These are phyloP conservation scores for Candida albicans DNA, from an alignment of 1,139 yeast species.

Conservation along the genomic window DNA sequence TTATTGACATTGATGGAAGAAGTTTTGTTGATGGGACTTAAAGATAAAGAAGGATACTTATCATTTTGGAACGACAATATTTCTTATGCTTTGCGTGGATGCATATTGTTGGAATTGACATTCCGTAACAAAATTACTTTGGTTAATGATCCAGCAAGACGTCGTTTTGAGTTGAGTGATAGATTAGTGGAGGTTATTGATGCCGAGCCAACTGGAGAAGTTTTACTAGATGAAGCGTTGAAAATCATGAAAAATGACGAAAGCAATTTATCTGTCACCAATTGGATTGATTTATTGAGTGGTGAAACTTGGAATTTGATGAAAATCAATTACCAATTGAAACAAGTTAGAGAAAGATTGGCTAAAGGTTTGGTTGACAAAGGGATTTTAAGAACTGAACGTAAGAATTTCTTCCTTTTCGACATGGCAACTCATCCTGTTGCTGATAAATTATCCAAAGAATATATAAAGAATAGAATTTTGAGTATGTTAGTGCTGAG, in stretches of 20 bases:
- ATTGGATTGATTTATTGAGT: slow-evolving; percentile 91
- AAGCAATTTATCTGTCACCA: slow-evolving; percentile 73
- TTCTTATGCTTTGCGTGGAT: slow-evolving; percentile 93
- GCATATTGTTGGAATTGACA: slow-evolving; percentile 88
- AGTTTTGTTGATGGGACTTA: slow-evolving; percentile 85
- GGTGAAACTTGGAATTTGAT: slow-evolving; percentile 98
- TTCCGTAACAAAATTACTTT: slow-evolving; percentile 85
- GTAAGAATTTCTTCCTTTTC: slow-evolving; percentile 88
- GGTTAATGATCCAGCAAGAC: slow-evolving; percentile 91
- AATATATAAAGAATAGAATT: slow-evolving; percentile 74
- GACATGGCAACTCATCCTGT: slow-evolving; percentile 99
- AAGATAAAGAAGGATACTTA: slow-evolving; percentile 92
- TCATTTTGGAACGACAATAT: slow-evolving; percentile 98
- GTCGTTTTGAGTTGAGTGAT: slow-evolving; percentile 84
- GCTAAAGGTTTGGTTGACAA: slow-evolving; percentile 97
- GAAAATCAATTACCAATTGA: slow-evolving; percentile 91
- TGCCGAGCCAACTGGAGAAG: slow-evolving; percentile 90
- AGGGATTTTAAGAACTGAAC: slow-evolving; percentile 94
- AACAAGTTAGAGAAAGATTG: slow-evolving; percentile 94
- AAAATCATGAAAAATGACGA: slow-evolving; percentile 87
- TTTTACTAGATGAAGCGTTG: slow-evolving; percentile 87
- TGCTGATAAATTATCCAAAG: slow-evolving; percentile 78
- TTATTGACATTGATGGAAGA: slow-evolving; percentile 93
- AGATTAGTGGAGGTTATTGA: slow-evolving; percentile 86
- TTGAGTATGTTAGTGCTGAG: slow-evolving; percentile 69